Conservation (phyloP, 257 asterid species). For the Agastache rugosa region DNA sequence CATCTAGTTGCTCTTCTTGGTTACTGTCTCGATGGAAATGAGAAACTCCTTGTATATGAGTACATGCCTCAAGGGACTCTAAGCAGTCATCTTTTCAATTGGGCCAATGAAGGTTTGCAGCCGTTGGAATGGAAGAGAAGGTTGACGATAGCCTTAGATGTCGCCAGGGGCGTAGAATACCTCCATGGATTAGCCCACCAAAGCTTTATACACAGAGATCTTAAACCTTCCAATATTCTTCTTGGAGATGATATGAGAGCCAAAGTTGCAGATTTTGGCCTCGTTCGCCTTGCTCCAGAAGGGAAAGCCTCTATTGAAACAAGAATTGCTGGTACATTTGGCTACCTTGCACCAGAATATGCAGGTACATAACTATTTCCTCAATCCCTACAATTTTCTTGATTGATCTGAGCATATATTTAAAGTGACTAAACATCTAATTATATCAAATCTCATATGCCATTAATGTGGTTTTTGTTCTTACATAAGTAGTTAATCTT, state of each 20-base stretch:
- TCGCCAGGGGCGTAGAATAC: slow-evolving; percentile 91
- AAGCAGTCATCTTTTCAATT: slow-evolving; percentile 77
- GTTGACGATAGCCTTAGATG: slow-evolving; percentile 82
- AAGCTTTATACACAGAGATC: slow-evolving; percentile 89
- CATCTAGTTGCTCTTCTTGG: slow-evolving; percentile 96
- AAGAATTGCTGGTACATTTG: slow-evolving; percentile 91
- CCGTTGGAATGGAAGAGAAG: slow-evolving; percentile 88
- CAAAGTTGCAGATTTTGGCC: slow-evolving; percentile 94
- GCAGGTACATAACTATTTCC: slow-evolving; percentile 59
- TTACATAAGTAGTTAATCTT: neutral
- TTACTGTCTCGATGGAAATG: slow-evolving; percentile 90
- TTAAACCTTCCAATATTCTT: slow-evolving; percentile 92
- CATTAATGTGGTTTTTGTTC: neutral
- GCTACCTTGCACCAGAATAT: slow-evolving; percentile 95
- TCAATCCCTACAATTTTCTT: neutral
- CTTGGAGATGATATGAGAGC: slow-evolving; percentile 97
- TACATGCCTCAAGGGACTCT: slow-evolving; percentile 96
- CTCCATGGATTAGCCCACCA: slow-evolving; percentile 94
- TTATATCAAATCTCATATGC: neutral
- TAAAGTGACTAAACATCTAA: neutral
- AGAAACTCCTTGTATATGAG: slow-evolving; percentile 84
- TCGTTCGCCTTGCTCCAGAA: slow-evolving; percentile 91
- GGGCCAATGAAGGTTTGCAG: slow-evolving; percentile 73
- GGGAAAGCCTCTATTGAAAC: slow-evolving; percentile 92
- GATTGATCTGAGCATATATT: slow-evolving; percentile 21